Evolutionary conservation across 495 filamentous ascomycete genomes (phyloP), one percentile per base, ranked within the genome.

Genomic region (Sphaerosporella brunnea): DNA sequence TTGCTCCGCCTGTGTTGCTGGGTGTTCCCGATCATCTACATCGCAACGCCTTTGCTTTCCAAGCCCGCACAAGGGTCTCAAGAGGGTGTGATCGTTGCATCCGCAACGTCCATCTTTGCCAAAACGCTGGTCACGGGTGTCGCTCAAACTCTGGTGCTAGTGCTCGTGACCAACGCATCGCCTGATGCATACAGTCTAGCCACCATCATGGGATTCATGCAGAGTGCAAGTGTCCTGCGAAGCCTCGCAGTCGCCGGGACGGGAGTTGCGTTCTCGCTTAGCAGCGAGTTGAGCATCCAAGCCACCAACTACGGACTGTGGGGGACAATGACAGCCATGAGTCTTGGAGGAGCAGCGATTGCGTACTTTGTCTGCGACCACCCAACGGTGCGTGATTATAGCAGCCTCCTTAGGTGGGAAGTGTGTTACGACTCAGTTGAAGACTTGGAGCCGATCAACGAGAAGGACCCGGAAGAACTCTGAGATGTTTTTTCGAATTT

Each of bases 201-300:
- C 18, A 67, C 64, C 15, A 64, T 67, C n/a, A 60, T 67, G 49
- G 66, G 66, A n/a, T 55, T 67, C 45, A 61, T 68, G 60, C 64
- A 67, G 19, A 53, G 62, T 4, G 62, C 64, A n/a, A 59, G 48
- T 41, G 52, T 66, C 23, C 65, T 69, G 50, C 60, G 65, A 30
- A 62, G 62, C 9, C 56, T 68, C n/a, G 66, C 66, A 7, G 65
- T 69, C 5, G 64, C 60, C 5, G 65, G 63, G 21, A 64, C 55
- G n/a, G 66, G 66, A 8, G 60, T 59, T 9, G 66, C 64, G 41
- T 68, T 66, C 51, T 63, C 55, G 34, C 53, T 68, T 30, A 62
- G 60, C 48, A 58, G 55, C 42, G 66, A 66, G 47, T 51, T 62
- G 45, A 56, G 62, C 37, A 57, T 66, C 15, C 55, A 49, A 34